Evolutionary conservation across 208 protist genomes (phyloP).

Genomic region (Porcisia deanei): DNA sequence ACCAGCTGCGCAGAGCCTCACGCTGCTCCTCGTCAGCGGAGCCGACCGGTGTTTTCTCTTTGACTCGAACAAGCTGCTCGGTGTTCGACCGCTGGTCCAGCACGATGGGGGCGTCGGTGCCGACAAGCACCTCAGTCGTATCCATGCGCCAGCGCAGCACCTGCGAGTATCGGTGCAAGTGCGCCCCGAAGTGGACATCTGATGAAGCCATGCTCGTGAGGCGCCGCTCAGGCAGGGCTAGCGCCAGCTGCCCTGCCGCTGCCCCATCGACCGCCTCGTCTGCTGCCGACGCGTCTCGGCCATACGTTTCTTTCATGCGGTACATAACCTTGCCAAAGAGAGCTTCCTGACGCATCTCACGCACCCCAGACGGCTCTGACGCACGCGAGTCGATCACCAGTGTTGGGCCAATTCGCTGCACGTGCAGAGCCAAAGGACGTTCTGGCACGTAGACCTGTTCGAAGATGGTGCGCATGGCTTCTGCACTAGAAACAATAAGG

Average conservation of each 20-base stretch:
- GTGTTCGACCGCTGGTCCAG: conserved; percentile 59
- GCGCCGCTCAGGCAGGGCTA: conserved; percentile 24
- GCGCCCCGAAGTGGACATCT: conserved; percentile 17
- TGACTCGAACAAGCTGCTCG: conserved; percentile 67
- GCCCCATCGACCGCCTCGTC: conserved; percentile 2
- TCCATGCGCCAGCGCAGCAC: conserved; percentile 78
- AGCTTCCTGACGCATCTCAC: conserved; percentile 56
- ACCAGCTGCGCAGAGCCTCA: conserved; percentile 73
- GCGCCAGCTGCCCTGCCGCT: conserved; percentile 15
- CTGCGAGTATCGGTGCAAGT: conserved; percentile 56
- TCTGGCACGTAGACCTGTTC: conserved; percentile 53
- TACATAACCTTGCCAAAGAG: conserved; percentile 83
- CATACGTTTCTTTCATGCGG: conserved; percentile 52
- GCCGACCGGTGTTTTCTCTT: conserved; percentile 31
- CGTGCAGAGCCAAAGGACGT: conserved; percentile 58
- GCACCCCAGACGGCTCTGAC: conserved; percentile 38
- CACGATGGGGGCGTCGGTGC: conserved; percentile 81
- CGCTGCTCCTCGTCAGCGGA: conserved; percentile 41
- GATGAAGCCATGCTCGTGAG: conserved; percentile 22
- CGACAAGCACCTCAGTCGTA: conserved; percentile 71
- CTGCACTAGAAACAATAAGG: conserved; percentile 65
- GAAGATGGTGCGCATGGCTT: conserved; percentile 74
- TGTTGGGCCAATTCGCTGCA: conserved; percentile 65
- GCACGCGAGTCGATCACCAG: conserved; percentile 65
- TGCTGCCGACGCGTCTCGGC: conserved; percentile 2